Evolutionary conservation across 1,284 basidiomycete species (phyloP), one percentile per base, ranked within the genome.

Genomic region (Volvariella surrecta): DNA sequence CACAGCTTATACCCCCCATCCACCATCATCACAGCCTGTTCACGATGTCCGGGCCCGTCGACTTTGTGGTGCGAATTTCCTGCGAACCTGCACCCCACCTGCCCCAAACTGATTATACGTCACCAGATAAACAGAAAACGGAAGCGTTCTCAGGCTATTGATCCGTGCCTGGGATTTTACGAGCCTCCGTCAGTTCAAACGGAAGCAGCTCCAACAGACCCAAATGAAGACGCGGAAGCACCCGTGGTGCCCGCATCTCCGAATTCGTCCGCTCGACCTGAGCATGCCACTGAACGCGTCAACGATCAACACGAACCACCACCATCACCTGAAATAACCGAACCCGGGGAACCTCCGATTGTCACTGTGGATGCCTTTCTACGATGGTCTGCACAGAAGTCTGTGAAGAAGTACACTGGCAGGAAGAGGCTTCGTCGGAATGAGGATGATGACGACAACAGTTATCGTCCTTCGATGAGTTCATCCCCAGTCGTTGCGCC

Each of bases 101-200:
- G 34, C 18, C 34, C 9, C 18, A 37, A 7, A 7, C 18, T 32
- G n/a, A 9, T 37, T n/a, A 6, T 16, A 37, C 18, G 34, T 19
- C 18, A 19, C 9, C 34, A 16, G 18, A 9, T 37, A 6, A 19
- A 9, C 34, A 37, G 18, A 17, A 42, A 34, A 32, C 40, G 40
- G 16, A 42, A 42, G 18, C 24, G 40, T 17, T 15, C 17, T 11
- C 24, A 28, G 24, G 40, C 40, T 31, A 24, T 42, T 18, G 40
- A 42, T 34, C 40, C 40, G 11, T 42, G 40, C 31, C 40, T 42
- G 8, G 40, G 40, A 13, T 42, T 32, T 31, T 42, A 42, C 31
- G 10, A 16, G 8, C 34, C n/a, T 37, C 34, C 18, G 7, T n/a
- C 15, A 19, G n/a, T 16, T 16, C 15, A 16, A 37, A 19, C 34